These are phyloP conservation scores for Hylodesmum podocarpum DNA, from an alignment of 306 rosid species.

Conservation along the genomic window DNA sequence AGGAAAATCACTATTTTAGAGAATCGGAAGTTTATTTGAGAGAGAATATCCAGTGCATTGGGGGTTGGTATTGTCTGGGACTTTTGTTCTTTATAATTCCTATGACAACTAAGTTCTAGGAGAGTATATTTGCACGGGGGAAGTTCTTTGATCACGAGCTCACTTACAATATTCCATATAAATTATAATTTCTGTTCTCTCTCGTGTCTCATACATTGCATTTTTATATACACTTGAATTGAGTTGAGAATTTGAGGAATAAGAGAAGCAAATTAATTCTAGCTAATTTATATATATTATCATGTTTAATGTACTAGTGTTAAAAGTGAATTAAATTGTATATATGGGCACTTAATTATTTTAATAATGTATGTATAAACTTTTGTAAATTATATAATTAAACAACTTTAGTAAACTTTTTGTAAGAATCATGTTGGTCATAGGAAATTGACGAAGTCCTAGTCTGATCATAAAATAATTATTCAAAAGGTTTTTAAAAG, in stretches of 20 bases:
- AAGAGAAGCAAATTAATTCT: neutral
- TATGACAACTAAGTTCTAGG: constrained; percentile 51
- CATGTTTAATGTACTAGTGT: too few species aligned
- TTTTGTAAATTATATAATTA: too few species aligned
- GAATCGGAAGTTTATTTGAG: constrained; percentile 47
- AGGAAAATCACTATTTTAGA: constrained; percentile 36
- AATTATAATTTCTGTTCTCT: neutral
- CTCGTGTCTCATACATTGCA: neutral
- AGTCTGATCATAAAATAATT: too few species aligned
- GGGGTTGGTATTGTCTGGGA: constrained; percentile 42
- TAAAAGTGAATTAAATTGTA: neutral
- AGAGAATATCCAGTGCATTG: constrained; percentile 46
- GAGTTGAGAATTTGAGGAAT: neutral
- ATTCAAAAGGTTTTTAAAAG: too few species aligned
- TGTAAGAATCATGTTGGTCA: too few species aligned
- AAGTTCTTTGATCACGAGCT: constrained; percentile 53
- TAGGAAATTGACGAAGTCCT: too few species aligned
- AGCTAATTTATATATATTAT: neutral
- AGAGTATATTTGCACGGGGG: constrained; percentile 48
- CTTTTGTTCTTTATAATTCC: constrained; percentile 37
- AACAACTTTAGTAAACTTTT: too few species aligned
- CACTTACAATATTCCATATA: constrained; percentile 24
- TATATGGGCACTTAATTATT: neutral
- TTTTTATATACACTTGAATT: neutral
- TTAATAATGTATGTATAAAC: neutral